phyloP scores from a whole-genome alignment of 2,329 filamentous ascomycete genomes.

The Aspergillus sp. region DNA sequence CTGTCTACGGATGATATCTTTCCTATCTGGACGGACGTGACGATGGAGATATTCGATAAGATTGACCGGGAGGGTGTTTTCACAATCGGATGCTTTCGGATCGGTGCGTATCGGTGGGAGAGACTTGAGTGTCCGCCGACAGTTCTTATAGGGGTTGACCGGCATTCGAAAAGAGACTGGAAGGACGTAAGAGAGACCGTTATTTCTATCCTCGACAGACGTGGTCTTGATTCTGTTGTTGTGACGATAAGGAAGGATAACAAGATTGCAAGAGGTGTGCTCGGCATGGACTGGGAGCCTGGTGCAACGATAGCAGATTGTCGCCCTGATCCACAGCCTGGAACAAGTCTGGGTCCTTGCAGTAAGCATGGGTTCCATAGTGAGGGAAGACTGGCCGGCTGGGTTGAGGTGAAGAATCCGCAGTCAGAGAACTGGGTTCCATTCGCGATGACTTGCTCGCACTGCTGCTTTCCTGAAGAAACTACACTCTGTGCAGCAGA shows the following conservation, averaged over 20 bases:
- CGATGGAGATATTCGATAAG: background rate
- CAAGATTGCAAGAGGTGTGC: background rate
- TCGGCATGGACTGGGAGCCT: background rate
- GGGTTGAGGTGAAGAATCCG: background rate
- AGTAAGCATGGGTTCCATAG: background rate
- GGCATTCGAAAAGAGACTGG: background rate
- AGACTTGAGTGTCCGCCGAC: background rate
- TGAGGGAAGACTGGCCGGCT: background rate
- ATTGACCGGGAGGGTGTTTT: background rate
- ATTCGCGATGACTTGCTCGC: background rate
- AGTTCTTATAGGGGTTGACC: background rate
- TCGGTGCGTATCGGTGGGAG: background rate
- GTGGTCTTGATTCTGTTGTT: background rate
- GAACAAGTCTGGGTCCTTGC: background rate
- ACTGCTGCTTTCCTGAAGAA: background rate
- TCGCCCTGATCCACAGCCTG: background rate
- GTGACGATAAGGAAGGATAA: background rate
- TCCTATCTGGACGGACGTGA: background rate
- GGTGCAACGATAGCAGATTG: background rate
- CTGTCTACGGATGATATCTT: background rate
- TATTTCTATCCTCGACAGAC: background rate
- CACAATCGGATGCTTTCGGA: background rate
- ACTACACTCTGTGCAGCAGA: background rate
- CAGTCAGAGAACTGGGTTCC: background rate
- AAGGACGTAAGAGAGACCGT: background rate